Conservation (phyloP, 2,329 filamentous ascomycete genomes). For the Xylariaceae sp. region DNA sequence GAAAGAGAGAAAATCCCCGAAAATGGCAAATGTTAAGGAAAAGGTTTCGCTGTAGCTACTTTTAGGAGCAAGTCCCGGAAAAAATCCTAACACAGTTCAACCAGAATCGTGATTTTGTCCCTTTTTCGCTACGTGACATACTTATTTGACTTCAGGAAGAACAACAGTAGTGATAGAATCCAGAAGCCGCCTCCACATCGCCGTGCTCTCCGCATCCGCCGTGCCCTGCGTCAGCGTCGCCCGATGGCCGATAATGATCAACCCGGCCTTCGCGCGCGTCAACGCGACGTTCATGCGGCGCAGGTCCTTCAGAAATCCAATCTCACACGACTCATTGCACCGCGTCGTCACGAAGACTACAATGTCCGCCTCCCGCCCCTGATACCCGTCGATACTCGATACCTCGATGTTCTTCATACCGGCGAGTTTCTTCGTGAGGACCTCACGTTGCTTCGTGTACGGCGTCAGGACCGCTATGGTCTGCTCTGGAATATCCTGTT, state of each 20-base stretch:
- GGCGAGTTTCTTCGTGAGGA: conserved; percentile 10
- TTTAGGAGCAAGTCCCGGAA: no score
- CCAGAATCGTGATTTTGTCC: not conserved
- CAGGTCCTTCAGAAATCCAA: conserved; percentile 8
- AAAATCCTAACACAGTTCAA: no score
- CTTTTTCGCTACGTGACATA: not conserved
- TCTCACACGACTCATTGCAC: conserved; percentile 7
- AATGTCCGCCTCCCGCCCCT: conserved; percentile 11
- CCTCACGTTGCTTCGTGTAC: conserved; percentile 7
- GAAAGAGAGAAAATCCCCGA: no score
- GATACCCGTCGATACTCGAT: conserved; percentile 11
- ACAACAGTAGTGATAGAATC: not conserved
- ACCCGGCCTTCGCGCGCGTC: conserved; percentile 3
- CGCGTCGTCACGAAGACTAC: conserved; percentile 11
- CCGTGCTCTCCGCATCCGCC: conserved; percentile 5
- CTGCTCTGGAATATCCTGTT: conserved; percentile 2
- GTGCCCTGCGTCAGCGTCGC: conserved; percentile 8
- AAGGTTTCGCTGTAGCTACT: no score
- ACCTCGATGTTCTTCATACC: conserved; percentile 9
- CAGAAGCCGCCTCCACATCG: conserved; percentile 9
- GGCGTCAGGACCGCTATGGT: conserved; percentile 10
- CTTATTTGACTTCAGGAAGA: not conserved
- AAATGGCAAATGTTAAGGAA: no score
- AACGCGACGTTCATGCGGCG: conserved; percentile 7
- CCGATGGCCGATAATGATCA: conserved; percentile 9